phyloP scores from a whole-genome alignment of 306 rosid species.

The Cicer pinnatifidum region DNA sequence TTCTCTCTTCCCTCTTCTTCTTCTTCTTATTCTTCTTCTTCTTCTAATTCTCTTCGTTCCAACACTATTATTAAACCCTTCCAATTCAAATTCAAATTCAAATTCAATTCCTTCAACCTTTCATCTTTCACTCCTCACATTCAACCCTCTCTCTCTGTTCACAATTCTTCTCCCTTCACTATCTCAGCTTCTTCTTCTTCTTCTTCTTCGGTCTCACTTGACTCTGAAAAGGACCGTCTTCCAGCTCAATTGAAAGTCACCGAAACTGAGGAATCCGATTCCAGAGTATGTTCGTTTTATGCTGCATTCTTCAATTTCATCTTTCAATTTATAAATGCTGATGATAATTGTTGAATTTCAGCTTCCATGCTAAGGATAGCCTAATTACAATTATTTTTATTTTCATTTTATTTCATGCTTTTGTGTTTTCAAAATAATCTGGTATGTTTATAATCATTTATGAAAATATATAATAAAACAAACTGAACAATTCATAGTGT shows the following conservation, averaged over 20 bases:
- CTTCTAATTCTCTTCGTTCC: slow-evolving; percentile 21
- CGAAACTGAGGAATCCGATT: slow-evolving; percentile 66
- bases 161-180: slow-evolving; percentile 45
- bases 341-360: background rate
- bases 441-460: background rate
- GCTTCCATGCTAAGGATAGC: background rate
- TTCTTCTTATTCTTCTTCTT: slow-evolving; percentile 16
- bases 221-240: slow-evolving; percentile 56
- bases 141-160: slow-evolving; percentile 39
- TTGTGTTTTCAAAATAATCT: background rate
- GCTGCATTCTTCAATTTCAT: background rate
- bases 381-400: background rate
- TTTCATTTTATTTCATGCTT: background rate
- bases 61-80: slow-evolving; percentile 14
- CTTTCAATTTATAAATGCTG: background rate
- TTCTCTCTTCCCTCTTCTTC: slow-evolving; percentile 34
- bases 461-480: background rate
- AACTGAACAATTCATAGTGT: background rate
- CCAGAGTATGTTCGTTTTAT: slow-evolving; percentile 58
- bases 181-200: slow-evolving; percentile 56
- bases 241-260: slow-evolving; percentile 69
- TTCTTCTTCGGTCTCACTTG: slow-evolving; percentile 50
- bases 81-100: slow-evolving; percentile 33
- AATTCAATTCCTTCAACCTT: slow-evolving; percentile 39
- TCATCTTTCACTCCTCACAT: slow-evolving; percentile 47